phyloP scores from a whole-genome alignment of 192 early-diverging fungal genomes.

The Coemansia sp. region DNA sequence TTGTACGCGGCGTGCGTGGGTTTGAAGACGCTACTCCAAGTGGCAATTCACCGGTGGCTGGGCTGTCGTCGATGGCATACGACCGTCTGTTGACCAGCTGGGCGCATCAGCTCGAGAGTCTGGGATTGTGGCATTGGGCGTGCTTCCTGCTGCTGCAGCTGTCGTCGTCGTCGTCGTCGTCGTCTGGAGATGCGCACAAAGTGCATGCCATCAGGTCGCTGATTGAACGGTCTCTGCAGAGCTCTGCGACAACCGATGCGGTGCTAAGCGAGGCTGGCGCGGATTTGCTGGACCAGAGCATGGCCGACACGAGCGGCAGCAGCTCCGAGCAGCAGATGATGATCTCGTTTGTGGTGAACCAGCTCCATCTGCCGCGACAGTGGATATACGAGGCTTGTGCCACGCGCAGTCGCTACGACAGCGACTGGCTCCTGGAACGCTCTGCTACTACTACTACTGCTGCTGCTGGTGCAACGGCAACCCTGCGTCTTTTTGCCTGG shows the following conservation, averaged over 20 bases:
- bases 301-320: neutral
- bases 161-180: constrained; percentile 20
- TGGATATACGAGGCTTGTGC: constrained; percentile 60
- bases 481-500: constrained; percentile 36
- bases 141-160: constrained; percentile 76
- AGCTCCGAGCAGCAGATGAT: constrained; percentile 10
- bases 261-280: constrained; percentile 7
- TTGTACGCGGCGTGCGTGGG: constrained; percentile 48
- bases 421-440: constrained; percentile 37
- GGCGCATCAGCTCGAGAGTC: constrained; percentile 67
- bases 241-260: constrained; percentile 13
- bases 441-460: neutral
- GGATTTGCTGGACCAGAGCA: constrained; percentile 12
- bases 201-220: constrained; percentile 52
- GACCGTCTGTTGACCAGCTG: constrained; percentile 65
- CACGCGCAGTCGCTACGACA: constrained; percentile 56
- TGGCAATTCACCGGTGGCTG: neutral
- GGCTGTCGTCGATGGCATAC: constrained; percentile 16
- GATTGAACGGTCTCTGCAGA: constrained; percentile 31
- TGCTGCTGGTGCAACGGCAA: neutral
- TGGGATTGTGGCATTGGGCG: constrained; percentile 86
- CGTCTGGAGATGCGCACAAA: constrained; percentile 25
- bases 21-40: constrained; percentile 43
- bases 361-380: constrained; percentile 60
- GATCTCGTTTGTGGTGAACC: constrained; percentile 61